Base-by-base conservation (phyloP, 2,329 filamentous ascomycete species). In the Talaromyces sp. region DNA sequence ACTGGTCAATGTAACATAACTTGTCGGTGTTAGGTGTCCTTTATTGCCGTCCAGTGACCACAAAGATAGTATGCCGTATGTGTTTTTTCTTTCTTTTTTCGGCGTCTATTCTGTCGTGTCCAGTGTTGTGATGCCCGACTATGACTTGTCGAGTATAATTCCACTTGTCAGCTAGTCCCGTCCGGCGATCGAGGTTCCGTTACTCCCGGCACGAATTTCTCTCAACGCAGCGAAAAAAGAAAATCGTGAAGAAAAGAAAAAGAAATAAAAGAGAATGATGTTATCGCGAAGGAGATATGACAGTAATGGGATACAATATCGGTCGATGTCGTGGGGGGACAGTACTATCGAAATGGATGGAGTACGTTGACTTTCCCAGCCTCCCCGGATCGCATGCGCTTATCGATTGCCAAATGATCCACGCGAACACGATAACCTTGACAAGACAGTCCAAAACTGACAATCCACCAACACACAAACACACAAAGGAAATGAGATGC, bases 401-500 rank as follows among this genome's bases (percentile, higher is more conserved):
- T 57, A 64, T 56, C 62, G 58, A 64, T 61, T 61, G 54, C 55
- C 54, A 48, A 55, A 37, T 56, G 63, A 61, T 57, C 63, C 58
- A 64, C 63, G 60, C 58, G 59, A 57, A 61, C 59, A 25, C 58
- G 58, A 52, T 46, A 58, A 50, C 28, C 33, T 46, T 37, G 42
- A 50, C 46, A 55, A 59, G 56, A 63, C 56, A 58, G 50, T 48
- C 54, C 33, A 50, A 58, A 57, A 58, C 28, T 25, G 56, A 33
- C 56, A 40, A 59, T 40, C 39, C 57, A 25, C 56, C 61, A 60
- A 55, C 52, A 62, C 52, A 62, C 52, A 62, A 40, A 52, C 54
- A 63, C 61, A 63, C 52, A 63, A 58, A 63, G 28, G 46, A 59
- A 60, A 46, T 60, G 31, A 65, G 28, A 64, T 57, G 46, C 65